Evolutionary conservation across 2,329 filamentous ascomycete species (phyloP), one percentile per base, ranked within the genome.

Genomic region (Curvularia sp.): DNA sequence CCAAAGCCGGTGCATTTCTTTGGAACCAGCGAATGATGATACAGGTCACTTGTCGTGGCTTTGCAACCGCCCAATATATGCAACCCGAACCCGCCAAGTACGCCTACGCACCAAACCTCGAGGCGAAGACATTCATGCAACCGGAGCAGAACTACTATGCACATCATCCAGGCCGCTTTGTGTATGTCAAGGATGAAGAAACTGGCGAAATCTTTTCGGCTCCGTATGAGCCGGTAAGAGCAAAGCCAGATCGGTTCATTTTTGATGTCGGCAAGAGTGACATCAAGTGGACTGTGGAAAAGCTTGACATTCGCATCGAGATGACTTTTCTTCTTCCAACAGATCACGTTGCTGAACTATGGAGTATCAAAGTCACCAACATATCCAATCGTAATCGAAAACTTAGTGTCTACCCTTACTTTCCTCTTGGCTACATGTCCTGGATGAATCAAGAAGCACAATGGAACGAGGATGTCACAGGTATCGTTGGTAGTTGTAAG

Each of bases 11-110:
- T 49, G 83, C 80, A 51, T 86, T 86, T 67, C 77, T 86, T 10
- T 86, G 84, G 84, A 86, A 86, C 64, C 82, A 84, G 71, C 81
- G 79, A 73, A 86, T 86, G 84, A 86, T 86, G 84, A 83, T 86
- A 58, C 83, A 86, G 68, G 77, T 83, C 46, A 86, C 83, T 54
- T 86, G 84, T 68, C 83, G 84, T 19, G 84, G 84, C n/a, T 85
- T 84, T 65, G 82, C 84, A 25, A 84, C 82, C 2, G 80, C 84
- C 2, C 84, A 86, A 55, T 86, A 84, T 76, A 86, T 86, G 84
- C 84, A 86, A 70, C 84, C 84, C 0, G 84, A 86, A 72, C 84
- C 84, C 30, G 81, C 83, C 55, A 86, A 86, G 70, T 86, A 86
- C 73, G 81, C 83, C n/a, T 80, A 86, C 60, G 82, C 83, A 8